Conservation (phyloP, 331 rosid genomes). For the Saraca asoca region DNA sequence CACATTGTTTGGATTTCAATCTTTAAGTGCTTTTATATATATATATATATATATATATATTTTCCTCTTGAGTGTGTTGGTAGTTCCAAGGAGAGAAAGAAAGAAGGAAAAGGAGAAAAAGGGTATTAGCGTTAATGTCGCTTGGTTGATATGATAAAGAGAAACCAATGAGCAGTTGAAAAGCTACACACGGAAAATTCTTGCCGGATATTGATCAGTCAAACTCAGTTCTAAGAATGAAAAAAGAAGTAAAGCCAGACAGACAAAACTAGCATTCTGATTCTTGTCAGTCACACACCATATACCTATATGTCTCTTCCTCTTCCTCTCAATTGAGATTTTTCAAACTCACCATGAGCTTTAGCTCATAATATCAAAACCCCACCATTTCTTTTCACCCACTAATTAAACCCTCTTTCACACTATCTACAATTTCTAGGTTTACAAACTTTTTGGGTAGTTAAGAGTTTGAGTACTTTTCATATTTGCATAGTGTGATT, state of each 20-base stretch:
- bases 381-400: too few species aligned
- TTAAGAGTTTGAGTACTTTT: too few species aligned
- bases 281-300: constrained; percentile 38
- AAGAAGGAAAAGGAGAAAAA: constrained; percentile 32
- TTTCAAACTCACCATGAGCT: too few species aligned
- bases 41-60: not conserved
- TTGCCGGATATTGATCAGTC: constrained; percentile 66
- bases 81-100: constrained; percentile 56
- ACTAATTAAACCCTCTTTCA: too few species aligned
- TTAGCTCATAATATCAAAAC: too few species aligned
- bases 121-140: constrained; percentile 67
- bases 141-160: constrained; percentile 71
- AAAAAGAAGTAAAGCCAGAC: constrained; percentile 44
- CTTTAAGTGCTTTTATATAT: constrained; percentile 29
- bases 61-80: constrained; percentile 40
- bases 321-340: not conserved
- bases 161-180: constrained; percentile 69
- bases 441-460: too few species aligned
- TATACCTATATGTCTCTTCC: constrained; percentile 28
- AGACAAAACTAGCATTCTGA: constrained; percentile 52
- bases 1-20: too few species aligned
- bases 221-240: constrained; percentile 46
- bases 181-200: constrained; percentile 58
- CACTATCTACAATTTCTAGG: too few species aligned
- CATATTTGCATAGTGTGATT: too few species aligned